A percentile compares a stretch with the other conserved stretches of the same genome.
Evolutionary conservation across 805 yeast species (phyloP).

Genomic region (Yarrowia deformans): DNA sequence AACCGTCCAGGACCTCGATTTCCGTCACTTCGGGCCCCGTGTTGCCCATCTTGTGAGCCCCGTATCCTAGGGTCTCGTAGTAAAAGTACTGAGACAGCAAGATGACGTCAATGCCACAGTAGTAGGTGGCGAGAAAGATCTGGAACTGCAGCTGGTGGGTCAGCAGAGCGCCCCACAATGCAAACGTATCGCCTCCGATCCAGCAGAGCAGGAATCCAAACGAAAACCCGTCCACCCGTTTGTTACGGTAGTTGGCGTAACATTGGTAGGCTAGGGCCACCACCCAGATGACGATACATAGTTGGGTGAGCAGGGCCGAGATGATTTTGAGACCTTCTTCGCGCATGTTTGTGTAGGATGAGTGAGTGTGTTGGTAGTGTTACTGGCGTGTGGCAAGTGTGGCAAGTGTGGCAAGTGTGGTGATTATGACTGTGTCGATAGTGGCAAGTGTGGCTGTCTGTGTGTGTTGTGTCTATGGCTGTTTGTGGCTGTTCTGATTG

Average conservation of each 20-base stretch:
- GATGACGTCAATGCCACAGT: conserved; percentile 72
- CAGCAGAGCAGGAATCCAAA: conserved; percentile 65
- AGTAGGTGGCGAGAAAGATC: conserved; percentile 72
- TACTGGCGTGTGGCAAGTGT: neutral
- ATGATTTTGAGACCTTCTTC: conserved; percentile 15
- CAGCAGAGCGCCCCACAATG: conserved; percentile 71
- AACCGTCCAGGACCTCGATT: conserved; percentile 26
- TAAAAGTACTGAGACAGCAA: conserved; percentile 75
- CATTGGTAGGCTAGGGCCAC: conserved; percentile 81
- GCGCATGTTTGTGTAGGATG: conserved; percentile 1
- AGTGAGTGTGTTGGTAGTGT: neutral
- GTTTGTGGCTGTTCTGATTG: neutral
- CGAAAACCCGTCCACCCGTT: conserved; percentile 73
- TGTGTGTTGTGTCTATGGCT: too few relatives aligned
- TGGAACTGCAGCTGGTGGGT: conserved; percentile 87
- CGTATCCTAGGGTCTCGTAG: conserved; percentile 54
- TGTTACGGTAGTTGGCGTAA: conserved; percentile 61
- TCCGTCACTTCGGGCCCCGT: neutral
- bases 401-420: neutral
- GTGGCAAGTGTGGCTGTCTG: neutral
- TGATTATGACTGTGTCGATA: neutral
- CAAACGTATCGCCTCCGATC: conserved; percentile 69
- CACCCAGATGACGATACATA: conserved; percentile 61
- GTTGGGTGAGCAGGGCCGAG: conserved; percentile 16
- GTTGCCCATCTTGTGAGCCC: neutral